Base-by-base conservation (phyloP, 805 yeast genomes). In the Starmerella khaoyaiensis region DNA sequence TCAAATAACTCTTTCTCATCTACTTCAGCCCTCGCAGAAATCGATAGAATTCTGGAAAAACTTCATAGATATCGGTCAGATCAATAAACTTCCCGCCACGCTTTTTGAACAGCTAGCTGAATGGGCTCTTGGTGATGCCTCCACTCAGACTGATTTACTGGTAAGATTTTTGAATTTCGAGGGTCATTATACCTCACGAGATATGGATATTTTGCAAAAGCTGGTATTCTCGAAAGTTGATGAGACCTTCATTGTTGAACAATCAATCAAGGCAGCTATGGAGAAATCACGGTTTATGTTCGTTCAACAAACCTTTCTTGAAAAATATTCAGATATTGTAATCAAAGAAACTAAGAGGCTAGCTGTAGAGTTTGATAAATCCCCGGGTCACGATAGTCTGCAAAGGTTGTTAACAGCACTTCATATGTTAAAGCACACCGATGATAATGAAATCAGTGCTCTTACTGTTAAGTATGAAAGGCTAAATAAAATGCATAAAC, bases 51-150 rank as follows among this genome's bases (percentile, higher is more conserved):
- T 39, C 10, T 12, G 40, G 14, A 32, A n/a, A 3, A 9, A 28
- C 12, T 30, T 44, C 10, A 33, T 35, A 10, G 37, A 33, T 18
- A 38, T 32, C 5, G 43, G 44, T 8, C 18, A 14, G 11, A 21
- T 29, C 20, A 23, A 21, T 7, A 27, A 31, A 26, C 28, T 44
- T 21, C 28, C 28, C 9, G 39, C 27, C 1, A n/a, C 9, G 8
- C 33, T 29, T 4, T 46, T 47, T 35, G 22, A 24, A 27, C 40
- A 40, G 22, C 33, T 47, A 9, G 47, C 41, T n/a, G 43, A 38
- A 9, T 47, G 51, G 51, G n/a, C 50, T 12, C 25, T 36, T 6
- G 44, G 37, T 4, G 12, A n/a, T 15, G 21, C 26, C 1, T 28
- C 21, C 4, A 28, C 29, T 5, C 51, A 47, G 25, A 25, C 19